Conservation (phyloP, 2,329 filamentous ascomycete species). For the Penicillium palitans region DNA sequence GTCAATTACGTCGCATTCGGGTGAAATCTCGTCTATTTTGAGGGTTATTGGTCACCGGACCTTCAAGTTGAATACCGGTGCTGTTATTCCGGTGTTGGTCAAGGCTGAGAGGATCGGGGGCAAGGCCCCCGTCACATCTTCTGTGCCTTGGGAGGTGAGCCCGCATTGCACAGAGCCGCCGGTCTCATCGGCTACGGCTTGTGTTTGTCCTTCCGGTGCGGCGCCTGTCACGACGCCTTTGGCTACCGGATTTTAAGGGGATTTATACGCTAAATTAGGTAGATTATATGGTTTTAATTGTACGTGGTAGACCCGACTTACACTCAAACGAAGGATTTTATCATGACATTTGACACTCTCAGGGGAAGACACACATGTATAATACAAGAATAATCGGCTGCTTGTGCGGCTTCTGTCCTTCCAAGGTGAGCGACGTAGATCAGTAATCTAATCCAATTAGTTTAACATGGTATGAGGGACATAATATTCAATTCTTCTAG, state of each 20-base stretch:
- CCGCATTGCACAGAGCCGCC: constrained; percentile 38
- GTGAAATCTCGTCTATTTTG: constrained; percentile 56
- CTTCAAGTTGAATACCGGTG: constrained; percentile 51
- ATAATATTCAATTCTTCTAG: no score
- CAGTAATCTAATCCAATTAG: not conserved
- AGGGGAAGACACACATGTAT: not conserved
- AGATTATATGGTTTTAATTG: not conserved
- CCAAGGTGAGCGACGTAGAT: not conserved
- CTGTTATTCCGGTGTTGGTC: constrained; percentile 53
- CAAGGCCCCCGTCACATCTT: constrained; percentile 16
- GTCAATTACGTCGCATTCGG: constrained; percentile 59
- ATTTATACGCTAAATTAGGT: not conserved
- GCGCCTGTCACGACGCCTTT: constrained; percentile 33
- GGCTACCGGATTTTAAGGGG: constrained; percentile 16
- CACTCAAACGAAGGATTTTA: not conserved
- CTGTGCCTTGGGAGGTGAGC: constrained; percentile 30
- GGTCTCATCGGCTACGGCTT: constrained; percentile 31
- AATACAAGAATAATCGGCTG: not conserved
- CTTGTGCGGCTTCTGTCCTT: not conserved
- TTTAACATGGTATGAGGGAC: not conserved
- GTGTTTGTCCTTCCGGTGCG: constrained; percentile 34
- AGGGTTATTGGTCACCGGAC: constrained; percentile 45
- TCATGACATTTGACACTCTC: not conserved
- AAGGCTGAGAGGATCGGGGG: constrained; percentile 38
- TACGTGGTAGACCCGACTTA: no score